A percentile compares a stretch with the other conserved stretches of the same genome.
These are phyloP conservation scores for Fennellomyces sp. DNA, from an alignment of 371 early-diverging fungal genomes.

Conservation along the genomic window DNA sequence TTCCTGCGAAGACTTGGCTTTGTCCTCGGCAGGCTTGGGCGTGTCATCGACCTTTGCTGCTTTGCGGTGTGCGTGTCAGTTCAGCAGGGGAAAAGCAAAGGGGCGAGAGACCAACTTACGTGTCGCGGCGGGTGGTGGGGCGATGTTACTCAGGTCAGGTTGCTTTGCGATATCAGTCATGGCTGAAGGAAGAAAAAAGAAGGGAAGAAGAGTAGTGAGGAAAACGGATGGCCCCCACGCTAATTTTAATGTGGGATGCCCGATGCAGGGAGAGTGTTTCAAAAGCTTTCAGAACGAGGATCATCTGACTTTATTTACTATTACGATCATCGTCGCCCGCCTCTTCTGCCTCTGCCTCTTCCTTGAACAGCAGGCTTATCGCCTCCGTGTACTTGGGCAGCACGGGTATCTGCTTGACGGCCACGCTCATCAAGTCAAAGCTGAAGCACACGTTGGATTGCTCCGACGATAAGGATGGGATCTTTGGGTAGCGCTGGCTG, in stretches of 20 bases:
- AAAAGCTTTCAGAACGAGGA: not conserved
- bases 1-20: not conserved
- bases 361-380: conserved; percentile 57
- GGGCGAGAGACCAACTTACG: not conserved
- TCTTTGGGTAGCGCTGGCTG: conserved; percentile 94
- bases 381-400: conserved; percentile 65
- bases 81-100: no score
- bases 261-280: conserved; percentile 1
- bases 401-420: conserved; percentile 59
- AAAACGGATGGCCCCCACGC: not conserved
- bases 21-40: no score
- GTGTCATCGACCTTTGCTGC: no score
- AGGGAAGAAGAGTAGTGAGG: not conserved
- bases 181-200: not conserved
- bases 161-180: conserved; percentile 3
- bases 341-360: conserved; percentile 49
- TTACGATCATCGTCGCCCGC: conserved; percentile 1
- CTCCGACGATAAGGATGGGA: conserved; percentile 62
- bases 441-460: conserved; percentile 69
- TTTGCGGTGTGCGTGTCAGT: no score
- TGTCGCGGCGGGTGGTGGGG: not conserved
- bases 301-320: not conserved
- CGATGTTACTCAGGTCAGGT: not conserved
- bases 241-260: not conserved
- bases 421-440: conserved; percentile 83